Percentiles rank a stretch among this genome's conserved stretches.
Evolutionary conservation across 225 moss, liverwort and hornwort species (phyloP).

Genomic region (Pseudisothecium myosuroides): DNA sequence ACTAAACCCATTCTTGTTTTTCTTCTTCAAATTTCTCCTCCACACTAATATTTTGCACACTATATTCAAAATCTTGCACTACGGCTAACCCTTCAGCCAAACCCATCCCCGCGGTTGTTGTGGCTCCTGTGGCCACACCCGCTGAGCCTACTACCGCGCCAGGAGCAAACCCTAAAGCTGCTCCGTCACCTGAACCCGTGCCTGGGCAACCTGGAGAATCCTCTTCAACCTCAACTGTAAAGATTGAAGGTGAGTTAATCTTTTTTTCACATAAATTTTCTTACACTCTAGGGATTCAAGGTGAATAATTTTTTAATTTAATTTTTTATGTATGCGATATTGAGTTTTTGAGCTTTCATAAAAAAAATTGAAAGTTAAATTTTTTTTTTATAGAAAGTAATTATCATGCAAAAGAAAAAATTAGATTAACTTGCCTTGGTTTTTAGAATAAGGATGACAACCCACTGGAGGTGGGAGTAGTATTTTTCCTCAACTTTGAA

Average conservation of each 20-base stretch:
- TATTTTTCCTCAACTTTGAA: not conserved
- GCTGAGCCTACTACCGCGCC: not conserved
- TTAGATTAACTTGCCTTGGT: not conserved
- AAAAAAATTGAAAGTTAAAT: not conserved
- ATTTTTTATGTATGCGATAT: not conserved
- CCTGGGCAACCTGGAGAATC: not conserved
- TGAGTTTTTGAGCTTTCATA: not conserved
- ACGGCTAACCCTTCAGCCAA: not conserved
- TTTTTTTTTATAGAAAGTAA: no score
- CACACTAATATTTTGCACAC: not conserved
- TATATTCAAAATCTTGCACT: not conserved
- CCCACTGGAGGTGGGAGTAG: rapidly evolving
- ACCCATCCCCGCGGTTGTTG: not conserved
- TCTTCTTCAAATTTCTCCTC: not conserved
- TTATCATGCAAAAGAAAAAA: no score
- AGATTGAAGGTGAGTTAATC: not conserved
- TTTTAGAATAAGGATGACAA: not conserved
- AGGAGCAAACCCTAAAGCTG: not conserved
- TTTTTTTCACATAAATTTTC: no score
- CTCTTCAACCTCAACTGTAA: not conserved
- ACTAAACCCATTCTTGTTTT: not conserved
- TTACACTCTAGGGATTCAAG: not conserved
- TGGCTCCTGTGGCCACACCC: not conserved
- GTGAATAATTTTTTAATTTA: no score
- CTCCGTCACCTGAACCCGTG: not conserved